Evolutionary conservation across 2,329 filamentous ascomycete species (phyloP).

Genomic region (Cryphonectria naterciae): DNA sequence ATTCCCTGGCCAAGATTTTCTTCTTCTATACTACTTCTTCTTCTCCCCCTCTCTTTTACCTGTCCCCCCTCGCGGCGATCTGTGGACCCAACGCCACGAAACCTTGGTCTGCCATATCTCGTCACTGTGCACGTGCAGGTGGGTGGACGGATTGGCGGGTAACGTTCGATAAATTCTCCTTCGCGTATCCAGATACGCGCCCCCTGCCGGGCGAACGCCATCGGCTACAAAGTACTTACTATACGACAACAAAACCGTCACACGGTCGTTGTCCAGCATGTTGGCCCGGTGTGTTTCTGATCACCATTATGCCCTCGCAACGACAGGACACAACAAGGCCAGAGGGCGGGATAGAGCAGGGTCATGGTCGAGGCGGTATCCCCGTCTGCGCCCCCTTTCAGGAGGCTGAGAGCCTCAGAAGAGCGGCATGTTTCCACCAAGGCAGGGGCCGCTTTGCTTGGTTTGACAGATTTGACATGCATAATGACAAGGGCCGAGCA

Average conservation of each 20-base stretch:
- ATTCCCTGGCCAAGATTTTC: not conserved
- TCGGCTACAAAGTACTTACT: not conserved
- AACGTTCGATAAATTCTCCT: slow-evolving; percentile 9
- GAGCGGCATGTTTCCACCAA: slow-evolving; percentile 14
- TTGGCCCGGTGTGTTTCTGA: not conserved
- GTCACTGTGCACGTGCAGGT: slow-evolving; percentile 3
- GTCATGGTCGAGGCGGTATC: slow-evolving; percentile 18
- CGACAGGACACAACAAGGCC: not conserved
- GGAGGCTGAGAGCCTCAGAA: slow-evolving; percentile 27
- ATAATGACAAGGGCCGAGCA: slow-evolving; percentile 15
- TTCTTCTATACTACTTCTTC: not conserved
- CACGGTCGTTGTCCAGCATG: not conserved
- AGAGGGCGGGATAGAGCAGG: slow-evolving; percentile 2
- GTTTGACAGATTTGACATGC: slow-evolving; percentile 28
- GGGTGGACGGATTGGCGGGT: not conserved
- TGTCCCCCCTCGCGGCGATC: slow-evolving; percentile 7
- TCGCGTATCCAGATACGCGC: slow-evolving; percentile 3
- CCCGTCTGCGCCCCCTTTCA: slow-evolving; percentile 21
- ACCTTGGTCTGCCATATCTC: slow-evolving; percentile 10
- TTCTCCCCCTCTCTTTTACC: not conserved
- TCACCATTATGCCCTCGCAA: not conserved
- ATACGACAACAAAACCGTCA: not conserved
- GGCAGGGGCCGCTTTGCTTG: slow-evolving; percentile 24
- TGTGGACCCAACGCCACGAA: not conserved
- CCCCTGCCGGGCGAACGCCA: not conserved